Evolutionary conservation across 768 basidiomycete genomes (phyloP).

Genomic region (Pleurotus pulmonarius): DNA sequence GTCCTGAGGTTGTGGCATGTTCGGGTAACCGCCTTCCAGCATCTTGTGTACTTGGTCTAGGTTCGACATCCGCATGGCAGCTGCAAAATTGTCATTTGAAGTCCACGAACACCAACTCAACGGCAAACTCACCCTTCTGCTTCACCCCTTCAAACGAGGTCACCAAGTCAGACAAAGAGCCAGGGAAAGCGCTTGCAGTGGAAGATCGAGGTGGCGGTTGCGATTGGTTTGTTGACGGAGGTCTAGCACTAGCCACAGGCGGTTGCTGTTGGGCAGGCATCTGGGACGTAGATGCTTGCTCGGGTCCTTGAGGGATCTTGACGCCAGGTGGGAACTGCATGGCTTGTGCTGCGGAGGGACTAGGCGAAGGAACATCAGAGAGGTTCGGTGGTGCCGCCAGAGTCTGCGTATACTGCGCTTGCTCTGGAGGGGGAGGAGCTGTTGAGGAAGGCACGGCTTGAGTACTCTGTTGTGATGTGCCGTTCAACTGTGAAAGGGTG

Average conservation of each 20-base stretch:
- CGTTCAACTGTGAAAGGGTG: conserved; percentile 42
- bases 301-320: conserved; percentile 37
- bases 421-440: conserved; percentile 49
- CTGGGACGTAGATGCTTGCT: conserved; percentile 10
- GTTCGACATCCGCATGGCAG: conserved; percentile 82
- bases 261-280: conserved; percentile 26
- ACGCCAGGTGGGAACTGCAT: conserved; percentile 67
- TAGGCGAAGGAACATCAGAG: conserved; percentile 14
- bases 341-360: conserved; percentile 18
- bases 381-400: conserved; percentile 7
- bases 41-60: conserved; percentile 89
- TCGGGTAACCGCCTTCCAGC: conserved; percentile 87
- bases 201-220: conserved; percentile 41
- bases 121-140: conserved; percentile 71
- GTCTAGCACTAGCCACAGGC: conserved; percentile 42
- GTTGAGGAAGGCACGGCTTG: conserved; percentile 31
- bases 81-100: conserved; percentile 24
- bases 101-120: background rate
- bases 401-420: conserved; percentile 27
- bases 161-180: conserved; percentile 87
- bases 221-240: conserved; percentile 41
- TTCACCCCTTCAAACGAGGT: conserved; percentile 94
- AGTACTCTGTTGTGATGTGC: conserved; percentile 18
- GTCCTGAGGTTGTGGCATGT: conserved; percentile 88
- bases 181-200: conserved; percentile 54